These are phyloP conservation scores for Coemansia sp. DNA, from an alignment of 192 early-diverging fungal genomes.

Conservation along the genomic window DNA sequence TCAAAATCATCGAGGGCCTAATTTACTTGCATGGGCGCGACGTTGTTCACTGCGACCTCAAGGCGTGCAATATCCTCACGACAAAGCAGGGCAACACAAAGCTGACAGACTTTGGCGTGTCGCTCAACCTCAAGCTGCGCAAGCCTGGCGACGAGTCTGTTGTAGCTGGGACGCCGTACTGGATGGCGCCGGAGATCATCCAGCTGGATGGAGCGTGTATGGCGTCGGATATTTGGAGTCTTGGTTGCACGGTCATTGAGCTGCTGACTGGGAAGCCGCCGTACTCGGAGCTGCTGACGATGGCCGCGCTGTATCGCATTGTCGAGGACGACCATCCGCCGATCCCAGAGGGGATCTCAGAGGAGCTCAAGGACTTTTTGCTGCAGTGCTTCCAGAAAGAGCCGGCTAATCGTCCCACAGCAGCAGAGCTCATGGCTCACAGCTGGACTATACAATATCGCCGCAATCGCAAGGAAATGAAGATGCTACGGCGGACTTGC, in stretches of 20 bases:
- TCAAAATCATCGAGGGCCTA: slow-evolving; percentile 88
- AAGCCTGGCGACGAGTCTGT: slow-evolving; percentile 67
- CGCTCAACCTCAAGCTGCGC: slow-evolving; percentile 77
- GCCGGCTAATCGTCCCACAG: slow-evolving; percentile 69
- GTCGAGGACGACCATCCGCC: slow-evolving; percentile 90
- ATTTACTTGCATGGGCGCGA: slow-evolving; percentile 86
- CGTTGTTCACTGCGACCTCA: slow-evolving; percentile 93
- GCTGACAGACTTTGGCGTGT: slow-evolving; percentile 95
- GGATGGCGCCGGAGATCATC: slow-evolving; percentile 93
- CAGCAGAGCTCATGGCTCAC: slow-evolving; percentile 71
- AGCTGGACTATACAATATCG: slow-evolving; percentile 66
- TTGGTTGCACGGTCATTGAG: slow-evolving; percentile 94
- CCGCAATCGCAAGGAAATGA: slow-evolving; percentile 55
- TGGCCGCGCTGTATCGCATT: slow-evolving; percentile 93
- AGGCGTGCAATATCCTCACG: slow-evolving; percentile 93
- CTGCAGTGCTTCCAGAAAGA: slow-evolving; percentile 84
- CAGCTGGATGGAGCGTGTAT: slow-evolving; percentile 84
- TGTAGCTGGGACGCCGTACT: slow-evolving; percentile 82
- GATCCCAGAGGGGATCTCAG: slow-evolving; percentile 75
- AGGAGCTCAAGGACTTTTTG: slow-evolving; percentile 80
- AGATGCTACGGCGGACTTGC: slow-evolving; percentile 54
- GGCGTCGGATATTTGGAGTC: slow-evolving; percentile 92
- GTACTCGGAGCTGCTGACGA: slow-evolving; percentile 78
- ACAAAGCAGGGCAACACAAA: slow-evolving; percentile 97
- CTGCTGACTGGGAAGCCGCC: slow-evolving; percentile 91